A percentile compares a stretch with the other conserved stretches of the same genome.
Conservation (phyloP, 768 basidiomycete genomes). For the Boletellus emodensis region DNA sequence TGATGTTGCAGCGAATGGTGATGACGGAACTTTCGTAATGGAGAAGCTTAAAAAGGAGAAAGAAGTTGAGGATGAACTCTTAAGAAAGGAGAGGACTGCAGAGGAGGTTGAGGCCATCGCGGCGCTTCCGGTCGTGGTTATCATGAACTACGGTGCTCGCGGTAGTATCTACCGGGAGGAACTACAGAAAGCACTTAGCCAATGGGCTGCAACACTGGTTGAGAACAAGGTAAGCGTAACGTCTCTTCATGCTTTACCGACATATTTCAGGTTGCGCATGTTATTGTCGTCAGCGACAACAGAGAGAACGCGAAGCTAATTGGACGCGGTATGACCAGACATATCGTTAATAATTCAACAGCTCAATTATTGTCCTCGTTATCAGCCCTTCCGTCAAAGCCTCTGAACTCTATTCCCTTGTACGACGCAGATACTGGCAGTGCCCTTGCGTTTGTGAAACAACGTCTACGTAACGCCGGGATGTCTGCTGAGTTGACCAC, state of each 20-base stretch:
- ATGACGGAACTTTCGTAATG: conserved; percentile 6
- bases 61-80: conserved; percentile 31
- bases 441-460: conserved; percentile 75
- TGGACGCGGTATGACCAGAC: conserved; percentile 55
- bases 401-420: conserved; percentile 72
- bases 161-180: conserved; percentile 60
- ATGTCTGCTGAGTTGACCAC: conserved; percentile 49
- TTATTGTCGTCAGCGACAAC: conserved; percentile 87
- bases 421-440: conserved; percentile 82
- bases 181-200: conserved; percentile 66
- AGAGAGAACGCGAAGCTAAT: conserved; percentile 83
- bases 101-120: conserved; percentile 51
- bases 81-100: conserved; percentile 27
- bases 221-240: conserved; percentile 63
- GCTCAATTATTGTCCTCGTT: background rate
- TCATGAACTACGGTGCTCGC: conserved; percentile 71
- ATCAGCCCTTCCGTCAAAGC: conserved; percentile 78
- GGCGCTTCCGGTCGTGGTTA: conserved; percentile 79
- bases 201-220: conserved; percentile 80
- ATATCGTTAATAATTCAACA: background rate
- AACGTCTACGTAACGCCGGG: conserved; percentile 64
- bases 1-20: conserved; percentile 13
- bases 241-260: background rate
- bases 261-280: conserved; percentile 74
- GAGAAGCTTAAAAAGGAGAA: conserved; percentile 24